Base-by-base conservation (phyloP, 1,284 basidiomycete species). In the Vanrija sp. region DNA sequence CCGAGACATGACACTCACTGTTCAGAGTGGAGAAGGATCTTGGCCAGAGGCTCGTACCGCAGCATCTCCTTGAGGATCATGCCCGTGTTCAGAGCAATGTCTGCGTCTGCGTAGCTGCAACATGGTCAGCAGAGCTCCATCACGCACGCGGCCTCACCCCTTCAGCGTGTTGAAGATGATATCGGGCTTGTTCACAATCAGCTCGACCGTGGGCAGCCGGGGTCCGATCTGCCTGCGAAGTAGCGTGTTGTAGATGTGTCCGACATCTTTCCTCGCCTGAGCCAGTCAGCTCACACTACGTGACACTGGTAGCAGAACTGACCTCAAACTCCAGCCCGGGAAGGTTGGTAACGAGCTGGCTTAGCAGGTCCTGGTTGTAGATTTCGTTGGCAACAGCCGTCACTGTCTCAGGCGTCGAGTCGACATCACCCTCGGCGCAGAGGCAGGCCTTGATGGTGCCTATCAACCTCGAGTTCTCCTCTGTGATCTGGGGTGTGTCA, bases 51-150 rank as follows among this genome's bases (percentile, higher is more conserved):
- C 75, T 98, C 96, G 73, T 97, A 91, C 60, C 89, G 83, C 58
- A 99, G 79, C 91, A 98, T 98, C 79, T 98, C 96, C 65, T 92
- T 88, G 49, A 99, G 79, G 56, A 98, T 90, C 91, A 98, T 95
- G 8, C 96, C 96, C 0, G 96, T 98, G 71, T 98, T 98, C 56
- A 99, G 82, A 6, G 94, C 93, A 46, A 98, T 83, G 59, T 98
- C 95, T 65, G 94, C 88, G 67, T 96, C 92, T 73, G 87, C 86
- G 71, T 98, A 99, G 2, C 82, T 82, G 59, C 14, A 23, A 5
- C 12, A 15, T 38, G 38, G 38, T 57, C 43, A 62, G 56, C 43
- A 46, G 7, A 34, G 44, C 23, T 38, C 15, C 19, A 38, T 2
- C 23, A 12, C 15, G n/a, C 10, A n/a, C 25, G 23, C 23, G 6